Evolutionary conservation across 768 basidiomycete species (phyloP).

Genomic region (Dictyophora rubrovolvata): DNA sequence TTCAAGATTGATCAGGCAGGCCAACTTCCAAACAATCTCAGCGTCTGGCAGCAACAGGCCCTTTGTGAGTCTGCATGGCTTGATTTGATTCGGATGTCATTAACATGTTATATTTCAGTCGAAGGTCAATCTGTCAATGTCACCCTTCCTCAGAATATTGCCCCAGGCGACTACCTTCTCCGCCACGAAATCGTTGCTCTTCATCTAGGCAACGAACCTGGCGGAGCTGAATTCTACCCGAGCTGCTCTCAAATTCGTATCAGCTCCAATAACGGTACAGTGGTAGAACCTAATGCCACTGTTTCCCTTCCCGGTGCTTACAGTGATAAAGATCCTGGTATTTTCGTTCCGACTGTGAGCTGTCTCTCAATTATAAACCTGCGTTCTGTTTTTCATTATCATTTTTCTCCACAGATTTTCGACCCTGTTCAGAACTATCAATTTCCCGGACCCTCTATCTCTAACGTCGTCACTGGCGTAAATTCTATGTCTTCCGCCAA

Average conservation of each 20-base stretch:
- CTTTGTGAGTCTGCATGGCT: constrained; percentile 33
- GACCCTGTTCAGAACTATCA: constrained; percentile 26
- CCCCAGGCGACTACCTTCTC: constrained; percentile 63
- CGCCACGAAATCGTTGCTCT: constrained; percentile 76
- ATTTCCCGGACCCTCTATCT: constrained; percentile 43
- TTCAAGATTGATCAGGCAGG: constrained; percentile 62
- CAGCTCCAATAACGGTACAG: constrained; percentile 44
- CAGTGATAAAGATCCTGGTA: constrained; percentile 58
- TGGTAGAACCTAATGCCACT: constrained; percentile 29
- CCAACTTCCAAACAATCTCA: constrained; percentile 22
- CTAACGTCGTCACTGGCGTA: constrained; percentile 22
- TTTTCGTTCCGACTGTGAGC: constrained; percentile 43
- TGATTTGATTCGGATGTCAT: not conserved
- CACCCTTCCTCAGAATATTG: constrained; percentile 32
- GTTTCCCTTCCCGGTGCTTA: constrained; percentile 69
- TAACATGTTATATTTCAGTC: constrained; percentile 21
- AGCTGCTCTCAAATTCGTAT: constrained; percentile 50
- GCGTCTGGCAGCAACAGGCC: constrained; percentile 42
- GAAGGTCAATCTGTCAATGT: constrained; percentile 23
- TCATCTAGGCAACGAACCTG: constrained; percentile 44
- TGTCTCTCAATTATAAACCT: not conserved
- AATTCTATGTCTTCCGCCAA: not conserved
- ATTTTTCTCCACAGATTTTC: constrained; percentile 17
- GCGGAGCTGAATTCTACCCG: constrained; percentile 76
- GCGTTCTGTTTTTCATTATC: not conserved